These are phyloP conservation scores for Pseudogymnoascus verrucosus DNA, from an alignment of 2,329 filamentous ascomycete species.

Conservation along the genomic window DNA sequence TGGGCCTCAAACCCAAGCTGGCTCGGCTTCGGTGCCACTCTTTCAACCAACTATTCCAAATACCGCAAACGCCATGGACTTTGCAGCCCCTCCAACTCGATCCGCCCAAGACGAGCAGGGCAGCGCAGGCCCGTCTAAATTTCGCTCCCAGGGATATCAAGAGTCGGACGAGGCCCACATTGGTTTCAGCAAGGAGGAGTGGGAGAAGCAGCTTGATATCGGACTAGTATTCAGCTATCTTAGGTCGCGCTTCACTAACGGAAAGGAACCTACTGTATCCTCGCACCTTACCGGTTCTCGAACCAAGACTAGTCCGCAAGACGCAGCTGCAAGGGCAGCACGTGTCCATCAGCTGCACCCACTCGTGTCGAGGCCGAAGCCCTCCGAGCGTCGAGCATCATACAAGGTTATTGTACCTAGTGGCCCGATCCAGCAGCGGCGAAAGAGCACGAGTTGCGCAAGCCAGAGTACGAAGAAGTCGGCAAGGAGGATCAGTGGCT, in stretches of 20 bases:
- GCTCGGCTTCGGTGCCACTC: slow-evolving; percentile 14
- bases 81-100: not conserved
- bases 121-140: not conserved
- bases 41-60: slow-evolving; percentile 22
- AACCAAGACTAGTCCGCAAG: slow-evolving; percentile 45
- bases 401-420: slow-evolving; percentile 47
- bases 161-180: slow-evolving; percentile 10
- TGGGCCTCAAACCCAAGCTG: slow-evolving; percentile 10
- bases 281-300: slow-evolving; percentile 29
- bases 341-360: slow-evolving; percentile 86
- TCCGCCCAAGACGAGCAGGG: not conserved
- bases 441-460: slow-evolving; percentile 61
- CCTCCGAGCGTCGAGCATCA: slow-evolving; percentile 40
- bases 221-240: slow-evolving; percentile 88
- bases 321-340: slow-evolving; percentile 67
- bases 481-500: slow-evolving; percentile 58
- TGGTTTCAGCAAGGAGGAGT: slow-evolving; percentile 40
- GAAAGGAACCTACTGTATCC: slow-evolving; percentile 32
- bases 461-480: slow-evolving; percentile 79
- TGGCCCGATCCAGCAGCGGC: slow-evolving; percentile 37
- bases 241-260: slow-evolving; percentile 61
- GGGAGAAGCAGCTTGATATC: slow-evolving; percentile 87
- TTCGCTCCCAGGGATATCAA: not conserved
- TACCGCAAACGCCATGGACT: not conserved
- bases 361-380: slow-evolving; percentile 52